Conservation (phyloP, 352 stramenopile species). For the Globisporangium yorkense region DNA sequence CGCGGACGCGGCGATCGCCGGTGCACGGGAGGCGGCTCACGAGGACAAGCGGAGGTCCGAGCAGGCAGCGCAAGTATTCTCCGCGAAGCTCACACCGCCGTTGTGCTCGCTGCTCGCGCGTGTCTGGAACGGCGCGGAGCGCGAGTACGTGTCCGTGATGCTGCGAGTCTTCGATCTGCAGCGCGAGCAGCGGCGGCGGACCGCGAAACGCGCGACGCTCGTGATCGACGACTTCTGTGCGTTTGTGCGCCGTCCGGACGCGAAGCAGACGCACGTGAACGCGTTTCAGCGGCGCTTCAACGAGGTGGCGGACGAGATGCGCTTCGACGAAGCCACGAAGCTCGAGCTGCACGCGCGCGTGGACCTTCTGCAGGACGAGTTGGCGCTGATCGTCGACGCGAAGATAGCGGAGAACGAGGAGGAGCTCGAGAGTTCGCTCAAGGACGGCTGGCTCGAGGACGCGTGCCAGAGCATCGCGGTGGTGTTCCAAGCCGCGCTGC, state of each 20-base stretch:
- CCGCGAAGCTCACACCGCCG: conserved; percentile 26
- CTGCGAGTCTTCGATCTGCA: conserved; percentile 31
- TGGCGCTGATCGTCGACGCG: conserved; percentile 38
- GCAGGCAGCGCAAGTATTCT: conserved; percentile 16
- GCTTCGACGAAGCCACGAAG: conserved; percentile 78
- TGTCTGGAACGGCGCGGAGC: conserved; percentile 56
- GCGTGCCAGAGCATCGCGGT: conserved; percentile 30
- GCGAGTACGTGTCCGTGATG: conserved; percentile 46
- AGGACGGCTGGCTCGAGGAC: conserved; percentile 60
- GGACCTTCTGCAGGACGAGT: conserved; percentile 67
- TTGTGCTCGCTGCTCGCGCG: conserved; percentile 24
- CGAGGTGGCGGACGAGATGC: conserved; percentile 74
- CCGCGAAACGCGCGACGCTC: conserved; percentile 22
- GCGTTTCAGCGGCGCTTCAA: conserved; percentile 76
- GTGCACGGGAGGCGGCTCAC: conserved; percentile 18
- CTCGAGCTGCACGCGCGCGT: conserved; percentile 66
- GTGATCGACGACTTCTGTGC: conserved; percentile 41
- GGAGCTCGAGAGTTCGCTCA: conserved; percentile 36
- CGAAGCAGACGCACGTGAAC: conserved; percentile 59
- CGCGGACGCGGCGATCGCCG: conserved; percentile 20
- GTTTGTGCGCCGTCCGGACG: conserved; percentile 56
- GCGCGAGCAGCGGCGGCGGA: conserved; percentile 25
- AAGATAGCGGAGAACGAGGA: conserved; percentile 37
- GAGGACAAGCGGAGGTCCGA: conserved; percentile 16
- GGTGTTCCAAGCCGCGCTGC: conserved; percentile 48